Percentiles rank a stretch among this genome's conserved stretches.
Evolutionary conservation across 306 rosid genomes (phyloP).

Genomic region (Sesbania bispinosa): DNA sequence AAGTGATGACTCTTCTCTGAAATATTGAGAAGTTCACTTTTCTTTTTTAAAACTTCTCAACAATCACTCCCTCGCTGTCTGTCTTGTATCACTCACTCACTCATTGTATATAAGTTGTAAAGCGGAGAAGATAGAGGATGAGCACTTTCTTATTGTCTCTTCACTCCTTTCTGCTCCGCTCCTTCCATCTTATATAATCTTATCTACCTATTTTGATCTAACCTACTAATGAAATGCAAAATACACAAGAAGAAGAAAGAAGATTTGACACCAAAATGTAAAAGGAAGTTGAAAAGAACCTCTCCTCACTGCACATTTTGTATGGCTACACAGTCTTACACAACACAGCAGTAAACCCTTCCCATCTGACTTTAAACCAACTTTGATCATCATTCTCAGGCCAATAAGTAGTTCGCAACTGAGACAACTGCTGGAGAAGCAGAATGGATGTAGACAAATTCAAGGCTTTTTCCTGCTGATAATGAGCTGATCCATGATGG

Average conservation of each 20-base stretch:
- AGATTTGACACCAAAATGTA: constrained; percentile 17
- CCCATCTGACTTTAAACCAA: constrained; percentile 10
- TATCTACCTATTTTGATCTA: constrained; percentile 45
- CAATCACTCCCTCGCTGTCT: constrained; percentile 31
- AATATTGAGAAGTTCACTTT: constrained; percentile 50
- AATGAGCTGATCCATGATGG: constrained; percentile 83
- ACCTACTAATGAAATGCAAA: constrained; percentile 46
- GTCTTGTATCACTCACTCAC: constrained; percentile 48
- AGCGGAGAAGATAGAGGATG: constrained; percentile 97
- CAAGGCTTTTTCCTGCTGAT: constrained; percentile 79
- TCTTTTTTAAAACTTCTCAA: constrained; percentile 28
- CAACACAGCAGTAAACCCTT: constrained; percentile 43
- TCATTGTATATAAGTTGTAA: constrained; percentile 56
- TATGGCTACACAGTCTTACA: constrained; percentile 69
- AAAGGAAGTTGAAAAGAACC: constrained; percentile 27
- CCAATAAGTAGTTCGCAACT: constrained; percentile 63
- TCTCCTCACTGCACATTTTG: constrained; percentile 50
- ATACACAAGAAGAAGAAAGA: constrained; percentile 41
- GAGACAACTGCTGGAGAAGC: constrained; percentile 70
- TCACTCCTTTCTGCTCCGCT: constrained; percentile 90
- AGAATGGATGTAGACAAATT: constrained; percentile 92
- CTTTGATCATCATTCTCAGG: constrained; percentile 29
- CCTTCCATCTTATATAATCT: constrained; percentile 54
- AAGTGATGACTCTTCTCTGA: constrained; percentile 41
- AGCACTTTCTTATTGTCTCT: constrained; percentile 85